Percentiles rank a stretch among this genome's conserved stretches.
Evolutionary conservation across 208 protist species (phyloP).

Genomic region (Porcisia hertigi): DNA sequence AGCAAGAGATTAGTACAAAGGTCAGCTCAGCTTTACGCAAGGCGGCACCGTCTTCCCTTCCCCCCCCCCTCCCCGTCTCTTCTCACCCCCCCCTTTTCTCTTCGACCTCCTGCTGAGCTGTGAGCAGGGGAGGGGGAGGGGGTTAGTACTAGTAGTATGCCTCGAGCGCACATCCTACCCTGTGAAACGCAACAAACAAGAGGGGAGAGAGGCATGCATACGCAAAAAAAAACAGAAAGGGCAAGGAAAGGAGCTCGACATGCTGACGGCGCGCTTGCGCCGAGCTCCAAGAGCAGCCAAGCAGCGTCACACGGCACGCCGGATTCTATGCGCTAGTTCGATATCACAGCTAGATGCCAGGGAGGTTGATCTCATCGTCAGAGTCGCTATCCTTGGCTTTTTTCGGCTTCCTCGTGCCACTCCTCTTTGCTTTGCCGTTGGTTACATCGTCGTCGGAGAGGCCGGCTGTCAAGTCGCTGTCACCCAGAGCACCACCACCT

Average conservation of each 20-base stretch:
- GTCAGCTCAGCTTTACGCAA: neutral
- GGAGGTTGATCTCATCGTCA: constrained; percentile 81
- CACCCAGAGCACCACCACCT: constrained; percentile 19
- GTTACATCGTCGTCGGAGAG: constrained; percentile 46
- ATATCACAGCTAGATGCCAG: constrained; percentile 45
- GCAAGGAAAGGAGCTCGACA: neutral
- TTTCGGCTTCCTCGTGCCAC: constrained; percentile 22
- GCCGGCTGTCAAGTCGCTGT: constrained; percentile 36
- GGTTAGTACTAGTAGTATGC: neutral
- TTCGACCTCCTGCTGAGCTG: neutral
- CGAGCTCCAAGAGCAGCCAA: neutral
- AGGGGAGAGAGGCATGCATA: neutral
- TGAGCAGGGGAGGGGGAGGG: neutral
- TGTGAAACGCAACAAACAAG: neutral
- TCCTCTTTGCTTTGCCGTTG: constrained; percentile 23
- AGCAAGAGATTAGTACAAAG: neutral
- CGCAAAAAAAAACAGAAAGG: neutral
- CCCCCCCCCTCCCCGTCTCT: neutral
- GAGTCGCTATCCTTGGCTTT: constrained; percentile 43
- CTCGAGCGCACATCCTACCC: neutral
- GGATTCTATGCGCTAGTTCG: neutral
- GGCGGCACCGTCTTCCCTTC: neutral
- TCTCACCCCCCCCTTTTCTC: neutral
- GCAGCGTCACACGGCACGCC: neutral
- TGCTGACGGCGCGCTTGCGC: neutral